Percentiles rank a stretch among this genome's conserved stretches.
Evolutionary conservation across 176 grass and related monocot species (phyloP).

Genomic region (Bolboschoenus planiculmis): DNA sequence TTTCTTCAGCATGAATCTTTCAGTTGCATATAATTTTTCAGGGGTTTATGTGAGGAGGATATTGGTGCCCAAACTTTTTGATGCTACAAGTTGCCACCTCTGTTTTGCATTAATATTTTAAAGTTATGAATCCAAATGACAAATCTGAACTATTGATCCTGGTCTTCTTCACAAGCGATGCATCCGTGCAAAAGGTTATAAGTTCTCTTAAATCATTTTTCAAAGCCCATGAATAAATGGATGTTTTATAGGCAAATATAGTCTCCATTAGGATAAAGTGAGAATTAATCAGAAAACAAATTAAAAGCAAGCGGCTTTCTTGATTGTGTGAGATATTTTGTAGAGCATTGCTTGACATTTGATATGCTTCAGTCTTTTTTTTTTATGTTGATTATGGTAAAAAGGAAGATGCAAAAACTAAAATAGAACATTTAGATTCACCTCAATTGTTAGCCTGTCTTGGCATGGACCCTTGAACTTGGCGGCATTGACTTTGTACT

Average conservation of each 20-base stretch:
- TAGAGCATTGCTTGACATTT: not conserved
- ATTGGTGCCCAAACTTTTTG: not conserved
- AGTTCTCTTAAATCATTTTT: too few species aligned
- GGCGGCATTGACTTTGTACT: slow-evolving; percentile 56
- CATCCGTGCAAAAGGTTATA: not conserved
- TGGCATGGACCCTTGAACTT: slow-evolving; percentile 70
- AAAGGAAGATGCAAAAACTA: not conserved
- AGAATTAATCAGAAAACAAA: too few species aligned
- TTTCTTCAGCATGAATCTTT: not conserved
- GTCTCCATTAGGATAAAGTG: not conserved
- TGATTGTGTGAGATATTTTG: too few species aligned
- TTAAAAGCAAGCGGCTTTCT: too few species aligned
- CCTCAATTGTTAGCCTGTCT: slow-evolving; percentile 48
- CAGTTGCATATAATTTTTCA: not conserved
- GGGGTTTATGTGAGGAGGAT: not conserved
- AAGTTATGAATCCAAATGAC: not conserved
- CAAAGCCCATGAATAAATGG: too few species aligned
- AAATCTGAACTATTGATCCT: not conserved
- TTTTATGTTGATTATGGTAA: not conserved
- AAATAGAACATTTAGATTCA: slow-evolving; percentile 21
- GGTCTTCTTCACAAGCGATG: not conserved
- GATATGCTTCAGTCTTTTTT: not conserved
- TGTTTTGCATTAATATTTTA: not conserved
- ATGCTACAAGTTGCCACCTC: not conserved
- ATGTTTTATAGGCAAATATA: not conserved